These are phyloP conservation scores for Xerocomus nothofagi DNA, from an alignment of 1,284 basidiomycete species.

Conservation along the genomic window DNA sequence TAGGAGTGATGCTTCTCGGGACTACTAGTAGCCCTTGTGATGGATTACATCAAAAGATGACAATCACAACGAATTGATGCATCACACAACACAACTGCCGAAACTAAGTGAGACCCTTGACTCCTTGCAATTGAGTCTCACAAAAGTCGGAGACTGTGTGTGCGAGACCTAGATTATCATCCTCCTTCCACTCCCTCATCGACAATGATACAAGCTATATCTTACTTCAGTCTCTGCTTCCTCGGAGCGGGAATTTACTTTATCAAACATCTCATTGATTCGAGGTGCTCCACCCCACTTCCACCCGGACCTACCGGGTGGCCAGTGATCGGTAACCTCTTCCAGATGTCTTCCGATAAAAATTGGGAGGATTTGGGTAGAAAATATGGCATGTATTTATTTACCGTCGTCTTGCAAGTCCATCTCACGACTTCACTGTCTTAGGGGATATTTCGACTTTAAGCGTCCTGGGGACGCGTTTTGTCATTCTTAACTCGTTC, in stretches of 20 bases:
- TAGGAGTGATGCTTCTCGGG: no score
- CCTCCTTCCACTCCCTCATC: neutral
- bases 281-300: conserved; percentile 10
- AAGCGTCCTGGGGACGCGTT: conserved; percentile 18
- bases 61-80: no score
- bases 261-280: conserved; percentile 1
- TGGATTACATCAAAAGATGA: no score
- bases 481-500: conserved; percentile 28
- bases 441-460: conserved; percentile 28
- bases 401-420: neutral
- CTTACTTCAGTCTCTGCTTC: conserved; percentile 11
- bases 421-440: neutral
- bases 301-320: conserved; percentile 37
- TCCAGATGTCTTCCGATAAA: conserved; percentile 40
- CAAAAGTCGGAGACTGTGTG: no score
- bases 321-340: conserved; percentile 40
- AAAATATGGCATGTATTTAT: conserved; percentile 37
- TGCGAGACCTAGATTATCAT: no score
- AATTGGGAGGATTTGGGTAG: conserved; percentile 48
- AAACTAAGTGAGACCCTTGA: no score
- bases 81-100: no score
- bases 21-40: no score
- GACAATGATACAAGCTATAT: conserved; percentile 2
- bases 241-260: conserved; percentile 14
- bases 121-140: no score